Evolutionary conservation across 2,329 filamentous ascomycete species (phyloP), one percentile per base, ranked within the genome.

Genomic region (Hymenoscyphus repandus): DNA sequence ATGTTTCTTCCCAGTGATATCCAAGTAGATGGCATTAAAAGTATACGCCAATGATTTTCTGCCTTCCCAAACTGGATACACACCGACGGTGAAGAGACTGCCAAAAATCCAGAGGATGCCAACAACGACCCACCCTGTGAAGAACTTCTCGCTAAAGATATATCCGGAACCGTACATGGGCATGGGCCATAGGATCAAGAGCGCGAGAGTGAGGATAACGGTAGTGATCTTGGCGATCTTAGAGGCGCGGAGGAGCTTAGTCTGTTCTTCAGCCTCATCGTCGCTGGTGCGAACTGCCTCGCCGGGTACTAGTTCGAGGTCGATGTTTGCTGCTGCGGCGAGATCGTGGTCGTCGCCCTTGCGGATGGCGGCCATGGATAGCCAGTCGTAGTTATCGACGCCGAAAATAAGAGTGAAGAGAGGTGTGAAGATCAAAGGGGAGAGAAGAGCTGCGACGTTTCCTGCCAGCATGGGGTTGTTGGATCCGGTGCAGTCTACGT

Each of bases 161-260:
- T 96, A 96, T 1, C 79, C 79, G 0, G 77, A 77, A 10, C 89
- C 90, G 64, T 93, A 96, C 82, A 96, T 83, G 1, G 90, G 90
- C 78, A 96, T 92, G 0, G 91, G 90, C 90, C 90, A 96, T 13
- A 96, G 77, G 1, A 96, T 75, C 0, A 96, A 72, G 50, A 95
- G 74, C 0, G 81, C 76, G 0, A 95, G 54, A 0, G 88, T 87
- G 72, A 89, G 74, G 57, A 77, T 67, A 9, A 82, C 72, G 1
- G 84, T 88, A 31, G 68, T 68, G 47, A 62, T 64, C 44, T 71
- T 70, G 1, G 75, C 73, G 32, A 76, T 73, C 52, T 71, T 74
- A 6, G 77, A 78, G 0, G 80, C 76, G 22, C 72, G 74, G 53
- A 76, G 72, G 30, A 85, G 69, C 57, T 77, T 76, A 15, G 64